Base-by-base conservation (phyloP, 805 yeast genomes). In the Ogataea neopini region DNA sequence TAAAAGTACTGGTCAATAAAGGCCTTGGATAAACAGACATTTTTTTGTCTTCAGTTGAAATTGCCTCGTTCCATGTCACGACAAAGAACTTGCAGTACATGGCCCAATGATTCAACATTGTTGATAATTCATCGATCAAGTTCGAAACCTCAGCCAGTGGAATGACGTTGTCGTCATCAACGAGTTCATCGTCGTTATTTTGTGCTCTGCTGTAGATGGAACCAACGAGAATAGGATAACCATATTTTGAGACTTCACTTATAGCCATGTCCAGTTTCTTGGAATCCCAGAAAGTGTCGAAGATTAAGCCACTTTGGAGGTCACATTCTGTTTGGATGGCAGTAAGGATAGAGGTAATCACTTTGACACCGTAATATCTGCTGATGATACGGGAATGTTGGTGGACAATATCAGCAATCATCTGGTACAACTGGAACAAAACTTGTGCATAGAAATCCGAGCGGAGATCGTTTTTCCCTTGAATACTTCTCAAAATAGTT, bases 251-350 rank as follows among this genome's bases (percentile, higher is more conserved):
- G 41, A 85, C 73, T 19, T 83, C 88, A 46, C 74, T 73, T 19
- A 86, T 56, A 7, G 76, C 61, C 50, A 78, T 74, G 23, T 76
- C 82, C 3, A 90, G 59, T 22, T 83, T 73, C 52, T 88, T 76
- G 23, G 80, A 76, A 56, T 91, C 97, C 70, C 83, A 79, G 59
- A 88, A 88, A 0, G 94, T 87, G 64, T 92, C 98, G 45, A 87
- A 74, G 3, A 94, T 86, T 37, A 94, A 72, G 0, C 96, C 95
- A 20, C 92, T 84, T 61, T 94, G 99, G n/a, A 91, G 74, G 61
- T 94, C 99, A 25, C 94, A 84, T 61, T 94, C 99, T 42, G 79
- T 72, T 66, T 92, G 96, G 26, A 94, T 84, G 42, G 79, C 79
- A 15, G 77, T 80, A 56, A 91, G 75, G 8, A 92, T 90, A 28